Evolutionary conservation across 2,329 filamentous ascomycete genomes (phyloP).

Genomic region (Cercospora beticola): DNA sequence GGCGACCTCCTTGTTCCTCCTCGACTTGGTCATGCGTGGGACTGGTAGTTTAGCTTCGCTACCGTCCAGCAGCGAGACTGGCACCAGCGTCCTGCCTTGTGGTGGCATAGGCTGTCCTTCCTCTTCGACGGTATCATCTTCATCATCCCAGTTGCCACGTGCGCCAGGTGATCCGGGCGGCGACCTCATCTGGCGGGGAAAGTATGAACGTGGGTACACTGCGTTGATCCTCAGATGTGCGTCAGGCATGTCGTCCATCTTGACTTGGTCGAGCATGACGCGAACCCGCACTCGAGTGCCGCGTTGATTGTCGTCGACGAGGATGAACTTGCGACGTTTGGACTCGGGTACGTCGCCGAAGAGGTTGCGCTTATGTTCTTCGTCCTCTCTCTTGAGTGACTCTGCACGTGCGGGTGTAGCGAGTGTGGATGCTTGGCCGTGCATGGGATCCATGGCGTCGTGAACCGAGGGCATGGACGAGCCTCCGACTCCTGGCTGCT

Average conservation of each 20-base stretch:
- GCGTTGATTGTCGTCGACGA: conserved; percentile 85
- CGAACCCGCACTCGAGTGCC: conserved; percentile 81
- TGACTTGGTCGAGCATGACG: conserved; percentile 87
- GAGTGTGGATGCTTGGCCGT: conserved; percentile 35
- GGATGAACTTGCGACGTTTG: conserved; percentile 93
- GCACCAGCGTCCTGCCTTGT: conserved; percentile 50
- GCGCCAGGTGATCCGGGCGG: conserved; percentile 74
- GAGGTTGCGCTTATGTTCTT: conserved; percentile 65
- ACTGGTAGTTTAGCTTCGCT: conserved; percentile 70
- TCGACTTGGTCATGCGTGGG: conserved; percentile 68
- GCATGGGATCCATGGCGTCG: conserved; percentile 54
- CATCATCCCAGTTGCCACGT: conserved; percentile 70
- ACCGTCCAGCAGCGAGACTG: conserved; percentile 61
- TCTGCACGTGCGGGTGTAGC: conserved; percentile 41
- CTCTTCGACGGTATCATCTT: conserved; percentile 58
- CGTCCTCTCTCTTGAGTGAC: conserved; percentile 50
- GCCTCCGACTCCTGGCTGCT: conserved; percentile 55
- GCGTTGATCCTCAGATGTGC: conserved; percentile 88
- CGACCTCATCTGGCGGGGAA: conserved; percentile 88
- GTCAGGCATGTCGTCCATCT: conserved; percentile 94
- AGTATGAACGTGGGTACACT: conserved; percentile 88
- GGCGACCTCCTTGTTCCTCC: conserved; percentile 78
- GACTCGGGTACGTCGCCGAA: conserved; percentile 87
- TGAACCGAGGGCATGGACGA: conserved; percentile 66
- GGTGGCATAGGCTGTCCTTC: conserved; percentile 34